Conservation (phyloP, 2,329 filamentous ascomycete species). For the Colletotrichum sp. region DNA sequence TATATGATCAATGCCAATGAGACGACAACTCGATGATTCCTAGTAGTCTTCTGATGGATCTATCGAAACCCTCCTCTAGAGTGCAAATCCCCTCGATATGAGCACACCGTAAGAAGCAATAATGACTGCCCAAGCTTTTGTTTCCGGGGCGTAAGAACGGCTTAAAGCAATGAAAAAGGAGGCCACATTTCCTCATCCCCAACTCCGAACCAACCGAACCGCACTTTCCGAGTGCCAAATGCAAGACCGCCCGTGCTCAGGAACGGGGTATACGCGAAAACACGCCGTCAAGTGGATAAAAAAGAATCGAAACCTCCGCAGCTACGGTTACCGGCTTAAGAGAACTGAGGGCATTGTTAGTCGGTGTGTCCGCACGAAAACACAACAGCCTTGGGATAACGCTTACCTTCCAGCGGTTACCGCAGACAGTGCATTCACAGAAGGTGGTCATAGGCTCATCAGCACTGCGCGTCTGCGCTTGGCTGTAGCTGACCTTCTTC, state of each 20-base stretch:
- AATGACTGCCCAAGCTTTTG: not conserved
- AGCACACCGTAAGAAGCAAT: not conserved
- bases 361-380: not conserved
- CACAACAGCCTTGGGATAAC: conserved; percentile 15
- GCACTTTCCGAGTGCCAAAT: conserved; percentile 19
- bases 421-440: conserved; percentile 73
- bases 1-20: not conserved
- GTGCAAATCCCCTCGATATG: not conserved
- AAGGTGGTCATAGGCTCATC: conserved; percentile 91
- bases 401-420: conserved; percentile 73
- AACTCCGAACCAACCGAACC: conserved; percentile 21
- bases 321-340: not conserved
- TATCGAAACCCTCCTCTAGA: conserved; percentile 18
- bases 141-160: not conserved
- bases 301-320: not conserved
- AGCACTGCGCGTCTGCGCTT: conserved; percentile 93
- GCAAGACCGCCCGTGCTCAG: conserved; percentile 19
- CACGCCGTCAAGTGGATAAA: conserved; percentile 9
- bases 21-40: not conserved
- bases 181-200: conserved; percentile 11
- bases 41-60: not conserved
- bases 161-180: conserved; percentile 15
- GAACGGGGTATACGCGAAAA: conserved; percentile 20
- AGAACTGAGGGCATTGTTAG: conserved; percentile 23
- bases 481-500: conserved; percentile 93